Evolutionary conservation across 2,329 filamentous ascomycete species (phyloP).

Genomic region (Phialocephala sp.): DNA sequence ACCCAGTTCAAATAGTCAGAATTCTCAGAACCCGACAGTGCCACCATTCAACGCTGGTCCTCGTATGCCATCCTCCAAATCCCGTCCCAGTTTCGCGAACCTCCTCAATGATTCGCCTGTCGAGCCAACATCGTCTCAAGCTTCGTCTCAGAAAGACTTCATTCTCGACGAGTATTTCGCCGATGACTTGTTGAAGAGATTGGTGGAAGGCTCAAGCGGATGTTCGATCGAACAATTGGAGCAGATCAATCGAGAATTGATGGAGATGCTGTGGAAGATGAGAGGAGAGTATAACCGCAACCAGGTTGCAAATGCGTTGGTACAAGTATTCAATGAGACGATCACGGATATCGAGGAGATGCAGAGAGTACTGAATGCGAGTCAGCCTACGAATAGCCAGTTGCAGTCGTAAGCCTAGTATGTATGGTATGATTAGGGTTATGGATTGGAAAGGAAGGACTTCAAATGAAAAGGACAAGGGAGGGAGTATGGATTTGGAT

Average conservation of each 20-base stretch:
- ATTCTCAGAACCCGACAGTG: slow-evolving; percentile 40
- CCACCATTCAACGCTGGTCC: slow-evolving; percentile 47
- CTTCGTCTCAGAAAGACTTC: slow-evolving; percentile 40
- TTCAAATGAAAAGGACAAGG: neutral
- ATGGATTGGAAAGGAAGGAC: neutral
- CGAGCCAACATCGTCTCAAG: slow-evolving; percentile 38
- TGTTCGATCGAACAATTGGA: slow-evolving; percentile 86
- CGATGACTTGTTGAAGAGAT: slow-evolving; percentile 31
- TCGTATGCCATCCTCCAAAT: slow-evolving; percentile 33
- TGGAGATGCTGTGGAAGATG: slow-evolving; percentile 86
- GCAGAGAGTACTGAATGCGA: slow-evolving; percentile 40
- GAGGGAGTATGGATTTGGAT: slow-evolving; percentile 4
- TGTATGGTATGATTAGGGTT: neutral
- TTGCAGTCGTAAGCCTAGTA: slow-evolving; percentile 8
- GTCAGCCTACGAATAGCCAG: slow-evolving; percentile 29
- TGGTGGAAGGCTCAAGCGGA: slow-evolving; percentile 40
- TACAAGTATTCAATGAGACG: slow-evolving; percentile 75
- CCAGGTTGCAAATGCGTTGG: slow-evolving; percentile 68
- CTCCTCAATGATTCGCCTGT: slow-evolving; percentile 42
- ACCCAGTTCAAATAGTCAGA: slow-evolving; percentile 41
- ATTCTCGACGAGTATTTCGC: slow-evolving; percentile 49
- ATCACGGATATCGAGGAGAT: slow-evolving; percentile 66
- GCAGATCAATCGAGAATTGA: slow-evolving; percentile 87
- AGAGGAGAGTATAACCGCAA: slow-evolving; percentile 85
- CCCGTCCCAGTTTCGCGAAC: slow-evolving; percentile 38